These are phyloP conservation scores for Datisca glomerata DNA, from an alignment of 306 rosid species.

Conservation along the genomic window DNA sequence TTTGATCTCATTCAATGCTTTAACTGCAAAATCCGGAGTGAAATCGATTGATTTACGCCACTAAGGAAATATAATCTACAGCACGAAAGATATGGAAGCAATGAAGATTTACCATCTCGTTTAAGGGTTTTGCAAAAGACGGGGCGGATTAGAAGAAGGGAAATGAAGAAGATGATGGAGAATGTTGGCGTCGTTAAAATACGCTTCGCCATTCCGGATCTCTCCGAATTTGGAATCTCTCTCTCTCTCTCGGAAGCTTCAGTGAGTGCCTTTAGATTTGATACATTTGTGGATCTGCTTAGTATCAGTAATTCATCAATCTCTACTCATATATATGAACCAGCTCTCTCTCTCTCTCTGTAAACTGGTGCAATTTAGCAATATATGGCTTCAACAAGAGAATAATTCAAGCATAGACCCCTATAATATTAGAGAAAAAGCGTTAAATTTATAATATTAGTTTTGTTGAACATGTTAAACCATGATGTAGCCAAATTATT, in stretches of 20 bases:
- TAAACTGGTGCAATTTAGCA: too few relatives aligned
- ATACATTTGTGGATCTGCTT: too few relatives aligned
- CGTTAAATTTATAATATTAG: too few relatives aligned
- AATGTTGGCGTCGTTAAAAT: slow-evolving; percentile 18
- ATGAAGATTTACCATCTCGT: slow-evolving; percentile 59
- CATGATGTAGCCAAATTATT: too few relatives aligned
- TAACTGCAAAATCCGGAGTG: slow-evolving; percentile 41
- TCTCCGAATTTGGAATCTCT: neutral
- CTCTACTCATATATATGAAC: too few relatives aligned
- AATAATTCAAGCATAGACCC: too few relatives aligned
- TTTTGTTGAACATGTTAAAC: too few relatives aligned
- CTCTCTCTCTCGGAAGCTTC: neutral
- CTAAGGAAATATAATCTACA: neutral
- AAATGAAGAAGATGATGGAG: slow-evolving; percentile 23
- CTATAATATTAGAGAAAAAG: too few relatives aligned
- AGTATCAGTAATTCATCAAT: too few relatives aligned
- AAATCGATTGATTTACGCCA: neutral
- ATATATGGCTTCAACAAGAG: too few relatives aligned
- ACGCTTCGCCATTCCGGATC: slow-evolving; percentile 44
- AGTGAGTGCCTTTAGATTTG: too few relatives aligned
- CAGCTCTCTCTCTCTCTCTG: too few relatives aligned
- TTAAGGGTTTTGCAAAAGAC: slow-evolving; percentile 77
- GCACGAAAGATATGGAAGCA: slow-evolving; percentile 1
- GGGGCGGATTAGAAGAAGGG: slow-evolving; percentile 27
- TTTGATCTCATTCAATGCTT: slow-evolving; percentile 96